Base-by-base conservation (phyloP, 345 rosid genomes). In the Eutrema heterophyllum region DNA sequence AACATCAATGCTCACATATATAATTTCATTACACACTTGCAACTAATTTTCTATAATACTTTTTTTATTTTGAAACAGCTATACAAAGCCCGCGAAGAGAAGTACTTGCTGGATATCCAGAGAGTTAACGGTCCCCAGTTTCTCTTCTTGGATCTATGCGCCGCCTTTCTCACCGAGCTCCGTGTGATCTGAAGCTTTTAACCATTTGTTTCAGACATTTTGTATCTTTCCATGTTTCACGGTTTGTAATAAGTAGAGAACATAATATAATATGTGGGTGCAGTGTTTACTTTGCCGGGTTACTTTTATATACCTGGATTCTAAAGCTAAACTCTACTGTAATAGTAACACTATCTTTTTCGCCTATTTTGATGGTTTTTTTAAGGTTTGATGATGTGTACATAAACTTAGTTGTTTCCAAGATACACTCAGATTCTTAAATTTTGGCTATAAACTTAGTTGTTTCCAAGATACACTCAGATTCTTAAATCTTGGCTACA, bases 111-210 rank as follows among this genome's bases (percentile, higher is more conserved):
- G 9, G 97, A 94, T 76, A 88, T 94, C 15, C 98, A 86, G 79
- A 81, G 95, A 80, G 84, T 94, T 53, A 85, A 80, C 15, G 98
- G 98, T 21, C 93, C 95, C 13, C 97, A 94, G 77, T 78, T 94
- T 76, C 88, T 94, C 13, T 91, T 94, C 81, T 79, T 94, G 82
- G 98, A 94, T 78, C 92, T 94, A 41, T 94, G 98, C 27, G 96
- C 98, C 1, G 89, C 90, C 27, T 94, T 94, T 72, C 95, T 94
- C 48, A 83, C 93, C 1, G 93, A 87, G 81, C 93, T 94, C 14
- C 90, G 91, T 45, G 88, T 94, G 51, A 84, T 91, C 29, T 94
- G 82, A 77, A 50, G 56, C 24, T 33, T 50, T 32, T 9, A 63
- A 38, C 27, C 58, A 68, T 68, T 61, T 68, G 57, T 36, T 21